These are phyloP conservation scores for Cutaneotrichosporon arboriforme DNA, from an alignment of 1,284 basidiomycete genomes.

Conservation along the genomic window DNA sequence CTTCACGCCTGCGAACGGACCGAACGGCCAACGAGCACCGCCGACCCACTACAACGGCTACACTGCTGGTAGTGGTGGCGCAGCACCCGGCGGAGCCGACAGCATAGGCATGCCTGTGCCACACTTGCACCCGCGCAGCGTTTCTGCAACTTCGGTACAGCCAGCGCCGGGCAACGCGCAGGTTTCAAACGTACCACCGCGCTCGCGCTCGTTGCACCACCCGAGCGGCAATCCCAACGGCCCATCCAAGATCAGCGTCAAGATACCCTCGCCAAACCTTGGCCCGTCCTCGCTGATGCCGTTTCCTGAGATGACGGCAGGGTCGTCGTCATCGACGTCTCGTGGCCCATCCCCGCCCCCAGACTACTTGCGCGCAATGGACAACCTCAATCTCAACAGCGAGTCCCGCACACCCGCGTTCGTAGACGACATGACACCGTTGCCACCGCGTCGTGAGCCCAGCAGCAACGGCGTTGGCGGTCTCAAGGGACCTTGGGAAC, in stretches of 20 bases:
- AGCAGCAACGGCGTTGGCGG: constrained; percentile 8
- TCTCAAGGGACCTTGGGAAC: constrained; percentile 11
- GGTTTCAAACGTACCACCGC: constrained; percentile 9
- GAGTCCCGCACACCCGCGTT: constrained; percentile 15
- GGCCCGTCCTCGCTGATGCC: constrained; percentile 6
- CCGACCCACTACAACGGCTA: constrained; percentile 4
- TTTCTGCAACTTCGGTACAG: constrained; percentile 5
- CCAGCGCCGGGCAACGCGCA: constrained; percentile 2
- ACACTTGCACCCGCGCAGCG: constrained; percentile 7
- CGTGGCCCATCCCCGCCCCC: constrained; percentile 11
- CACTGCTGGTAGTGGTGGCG: neutral
- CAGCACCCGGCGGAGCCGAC: no score
- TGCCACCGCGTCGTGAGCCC: constrained; percentile 15
- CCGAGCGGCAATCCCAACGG: neutral
- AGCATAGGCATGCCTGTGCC: constrained; percentile 2
- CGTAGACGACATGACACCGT: constrained; percentile 21
- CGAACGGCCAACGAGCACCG: neutral
- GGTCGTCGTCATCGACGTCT: neutral
- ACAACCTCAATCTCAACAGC: constrained; percentile 18
- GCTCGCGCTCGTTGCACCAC: constrained; percentile 12
- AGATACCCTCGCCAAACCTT: constrained; percentile 11
- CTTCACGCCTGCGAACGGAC: no score
- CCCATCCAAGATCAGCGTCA: constrained; percentile 9
- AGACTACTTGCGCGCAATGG: constrained; percentile 25
- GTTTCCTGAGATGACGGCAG: constrained; percentile 6